Evolutionary conservation across 176 grass and related monocot species (phyloP), one percentile per base, ranked within the genome.

Genomic region (Oryza meridionalis): DNA sequence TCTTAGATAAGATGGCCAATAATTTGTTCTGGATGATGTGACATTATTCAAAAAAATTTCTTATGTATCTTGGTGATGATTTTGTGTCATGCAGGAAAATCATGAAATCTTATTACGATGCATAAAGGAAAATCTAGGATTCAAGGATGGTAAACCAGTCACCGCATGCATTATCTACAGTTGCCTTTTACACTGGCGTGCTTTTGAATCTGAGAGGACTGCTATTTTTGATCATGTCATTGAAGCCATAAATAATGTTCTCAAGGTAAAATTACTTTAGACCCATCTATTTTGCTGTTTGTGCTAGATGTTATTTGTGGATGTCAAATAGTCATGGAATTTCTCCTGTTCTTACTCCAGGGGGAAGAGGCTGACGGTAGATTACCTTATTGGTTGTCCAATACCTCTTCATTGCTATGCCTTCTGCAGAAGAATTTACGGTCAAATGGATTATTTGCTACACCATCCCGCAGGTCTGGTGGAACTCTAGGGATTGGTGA

Each of bases 301-400:
- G 26, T 32, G 22, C 16, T 8, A 70, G 62, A n/a, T 26, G 49
- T 47, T 86, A 45, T 83, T 70, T 77, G 6, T 35, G 40, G 65
- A 63, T 63, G 6, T 61, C 27, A 81, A 77, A 71, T 64, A 17
- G 7, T 81, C 66, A 38, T 5, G 13, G 19, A 9, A 9, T 75
- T 68, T 74, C n/a, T 79, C 79, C 43, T 76, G 8, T 61, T 58
- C 26, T 86, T 74, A 31, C 55, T 84, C 84, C 86, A 99, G 93
- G 91, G 83, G 38, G 67, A 87, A 33, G 89, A 92, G 55, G 87
- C 87, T 79, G 85, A 94, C 29, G 86, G 79, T 78, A 78, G 40
- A 83, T 89, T 99, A 43, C 91, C 96, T 67, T 99, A 99, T 87
- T 99, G 96, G 96, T 69, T 99, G 51, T 95, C 93, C 62, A 99